These are phyloP conservation scores for Paramecium sonneborni DNA, from an alignment of 73 alveolate genomes.

Conservation along the genomic window DNA sequence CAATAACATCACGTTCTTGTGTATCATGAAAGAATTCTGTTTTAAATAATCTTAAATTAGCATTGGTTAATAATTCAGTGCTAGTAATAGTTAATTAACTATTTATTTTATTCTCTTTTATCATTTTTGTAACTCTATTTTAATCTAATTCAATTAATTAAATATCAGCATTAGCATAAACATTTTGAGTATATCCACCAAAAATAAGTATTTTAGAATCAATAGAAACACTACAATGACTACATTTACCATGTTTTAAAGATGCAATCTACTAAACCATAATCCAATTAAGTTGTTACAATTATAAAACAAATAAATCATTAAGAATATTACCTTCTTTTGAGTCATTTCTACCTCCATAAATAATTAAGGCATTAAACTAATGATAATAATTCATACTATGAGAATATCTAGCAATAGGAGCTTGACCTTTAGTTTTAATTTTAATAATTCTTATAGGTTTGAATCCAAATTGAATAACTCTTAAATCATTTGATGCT, in stretches of 20 bases:
- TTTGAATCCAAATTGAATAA: slow-evolving; percentile 79
- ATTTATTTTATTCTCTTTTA: slow-evolving; percentile 48
- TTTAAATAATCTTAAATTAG: slow-evolving; percentile 14
- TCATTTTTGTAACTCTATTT: slow-evolving; percentile 5
- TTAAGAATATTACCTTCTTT: slow-evolving; percentile 37
- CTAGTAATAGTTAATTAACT: not conserved
- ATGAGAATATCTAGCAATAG: slow-evolving; percentile 89
- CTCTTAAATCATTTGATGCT: slow-evolving; percentile 78
- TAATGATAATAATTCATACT: slow-evolving; percentile 81
- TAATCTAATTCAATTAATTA: slow-evolving; percentile 54
- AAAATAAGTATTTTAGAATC: slow-evolving; percentile 61
- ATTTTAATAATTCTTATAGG: slow-evolving; percentile 77
- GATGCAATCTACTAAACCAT: slow-evolving; percentile 43
- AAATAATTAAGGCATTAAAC: slow-evolving; percentile 76
- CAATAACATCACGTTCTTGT: not conserved
- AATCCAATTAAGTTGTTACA: slow-evolving; percentile 50
- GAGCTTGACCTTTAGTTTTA: slow-evolving; percentile 82
- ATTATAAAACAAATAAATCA: slow-evolving; percentile 59
- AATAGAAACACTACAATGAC: slow-evolving; percentile 42
- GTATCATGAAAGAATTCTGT: slow-evolving; percentile 37
- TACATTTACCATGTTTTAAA: slow-evolving; percentile 47
- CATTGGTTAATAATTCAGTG: not conserved
- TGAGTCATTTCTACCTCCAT: slow-evolving; percentile 95
- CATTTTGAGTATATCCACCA: slow-evolving; percentile 63
- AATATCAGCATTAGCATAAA: slow-evolving; percentile 61